A percentile compares a stretch with the other conserved stretches of the same genome.
Evolutionary conservation across 1,139 yeast genomes (phyloP).

Genomic region (Taphrina pruni): DNA sequence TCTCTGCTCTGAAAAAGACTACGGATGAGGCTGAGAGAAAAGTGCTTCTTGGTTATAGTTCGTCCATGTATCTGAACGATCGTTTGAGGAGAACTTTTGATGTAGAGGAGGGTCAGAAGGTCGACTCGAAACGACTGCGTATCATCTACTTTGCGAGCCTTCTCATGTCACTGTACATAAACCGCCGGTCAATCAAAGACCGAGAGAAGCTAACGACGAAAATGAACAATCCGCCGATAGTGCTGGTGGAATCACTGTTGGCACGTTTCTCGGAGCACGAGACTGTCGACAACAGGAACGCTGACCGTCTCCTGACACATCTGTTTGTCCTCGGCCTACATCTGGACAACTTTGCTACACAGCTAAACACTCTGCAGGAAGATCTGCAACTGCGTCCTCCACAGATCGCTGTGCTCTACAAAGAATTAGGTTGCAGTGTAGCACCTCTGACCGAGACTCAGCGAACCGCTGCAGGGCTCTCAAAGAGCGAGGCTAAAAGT

Average conservation of each 20-base stretch:
- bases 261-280: slow-evolving; percentile 69
- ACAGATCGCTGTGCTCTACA: slow-evolving; percentile 60
- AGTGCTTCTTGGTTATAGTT: slow-evolving; percentile 62
- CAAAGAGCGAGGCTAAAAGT: slow-evolving; percentile 66
- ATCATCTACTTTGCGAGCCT: slow-evolving; percentile 78
- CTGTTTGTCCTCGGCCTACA: slow-evolving; percentile 74
- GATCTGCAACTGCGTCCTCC: slow-evolving; percentile 80
- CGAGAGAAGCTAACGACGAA: slow-evolving; percentile 67
- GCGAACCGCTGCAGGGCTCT: slow-evolving; percentile 82
- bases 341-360: slow-evolving; percentile 75
- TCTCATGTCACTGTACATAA: slow-evolving; percentile 76
- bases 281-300: slow-evolving; percentile 72
- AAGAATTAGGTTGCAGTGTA: slow-evolving; percentile 80
- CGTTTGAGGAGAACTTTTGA: slow-evolving; percentile 57
- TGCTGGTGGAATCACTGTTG: slow-evolving; percentile 73
- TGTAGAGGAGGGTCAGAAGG: slow-evolving; percentile 38
- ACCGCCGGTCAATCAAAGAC: slow-evolving; percentile 64
- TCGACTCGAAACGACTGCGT: slow-evolving; percentile 55
- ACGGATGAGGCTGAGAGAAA: slow-evolving; percentile 39
- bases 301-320: slow-evolving; percentile 81
- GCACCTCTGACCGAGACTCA: slow-evolving; percentile 78
- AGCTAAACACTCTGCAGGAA: slow-evolving; percentile 79
- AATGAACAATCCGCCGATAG: slow-evolving; percentile 72
- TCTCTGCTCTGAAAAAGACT: slow-evolving; percentile 54
- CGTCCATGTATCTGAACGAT: slow-evolving; percentile 62